Conservation (phyloP, 176 grass and related monocot genomes). For the Poa pratensis region DNA sequence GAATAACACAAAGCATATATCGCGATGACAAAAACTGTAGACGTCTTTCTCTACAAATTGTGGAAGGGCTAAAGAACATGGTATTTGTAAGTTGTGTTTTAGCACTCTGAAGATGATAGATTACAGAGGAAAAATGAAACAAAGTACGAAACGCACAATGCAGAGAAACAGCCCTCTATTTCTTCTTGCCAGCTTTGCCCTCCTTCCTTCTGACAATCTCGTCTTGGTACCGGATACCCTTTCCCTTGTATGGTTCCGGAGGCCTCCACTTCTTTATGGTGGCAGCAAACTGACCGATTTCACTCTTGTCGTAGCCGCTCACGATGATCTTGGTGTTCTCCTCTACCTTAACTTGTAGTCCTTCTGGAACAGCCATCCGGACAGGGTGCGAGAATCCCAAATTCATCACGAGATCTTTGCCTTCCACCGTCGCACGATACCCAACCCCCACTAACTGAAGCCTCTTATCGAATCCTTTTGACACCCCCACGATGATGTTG, state of each 20-base stretch:
- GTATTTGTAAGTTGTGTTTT: conserved; percentile 5
- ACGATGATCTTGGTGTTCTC: conserved; percentile 89
- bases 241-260: conserved; percentile 97
- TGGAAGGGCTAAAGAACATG: background rate
- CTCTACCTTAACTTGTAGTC: conserved; percentile 81
- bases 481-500: conserved; percentile 92
- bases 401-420: conserved; percentile 85
- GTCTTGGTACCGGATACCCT: conserved; percentile 80
- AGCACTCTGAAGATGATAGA: background rate
- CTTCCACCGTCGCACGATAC: conserved; percentile 82
- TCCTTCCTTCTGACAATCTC: conserved; percentile 92
- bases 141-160: conserved; percentile 2
- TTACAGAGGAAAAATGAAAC: conserved; percentile 37
- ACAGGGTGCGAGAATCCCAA: conserved; percentile 94
- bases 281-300: conserved; percentile 86
- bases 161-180: conserved; percentile 51
- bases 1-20: background rate
- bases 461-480: conserved; percentile 92
- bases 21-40: background rate
- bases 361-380: conserved; percentile 80
- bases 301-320: conserved; percentile 83
- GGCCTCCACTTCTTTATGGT: conserved; percentile 92
- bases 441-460: conserved; percentile 90
- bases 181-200: conserved; percentile 98
- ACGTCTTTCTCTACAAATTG: conserved; percentile 14